Base-by-base conservation (phyloP, 768 basidiomycete species). In the Auriscalpium microsporum region DNA sequence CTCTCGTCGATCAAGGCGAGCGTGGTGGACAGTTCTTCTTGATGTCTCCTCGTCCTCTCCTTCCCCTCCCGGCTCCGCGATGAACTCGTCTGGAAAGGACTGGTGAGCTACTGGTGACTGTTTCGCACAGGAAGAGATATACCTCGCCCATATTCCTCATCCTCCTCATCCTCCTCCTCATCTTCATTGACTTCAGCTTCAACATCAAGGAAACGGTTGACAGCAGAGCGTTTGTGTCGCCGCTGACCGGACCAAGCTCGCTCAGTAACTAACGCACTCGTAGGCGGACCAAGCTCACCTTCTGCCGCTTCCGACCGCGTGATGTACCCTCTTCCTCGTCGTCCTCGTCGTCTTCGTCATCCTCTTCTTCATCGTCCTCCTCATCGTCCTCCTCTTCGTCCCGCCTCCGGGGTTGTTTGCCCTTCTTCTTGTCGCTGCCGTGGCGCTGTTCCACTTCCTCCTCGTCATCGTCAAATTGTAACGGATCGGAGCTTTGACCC, bases 121-220 rank as follows among this genome's bases (percentile, higher is more conserved):
- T 33, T 28, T 28, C 28, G 28, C 28, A 28, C 28, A 28, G 28
- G 28, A 28, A 33, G 45, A 3, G 23, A 62, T 74, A 71, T 10
- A 72, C 72, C 72, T 59, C 62, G 62, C 1, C 76, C 87, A 56
- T 78, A 80, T 53, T 90, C 90, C 17, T 88, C 87, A 3, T 89
- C 89, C 7, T 86, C 91, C 17, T 95, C 93, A 3, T 88, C 87
- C 23, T 97, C 96, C 37, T 96, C 95, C 4, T 97, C 96, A 17
- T 98, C 96, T 34, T 96, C 94, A 62, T 93, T 93, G 17, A 95
- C 94, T 67, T 93, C 92, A 53, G 93, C 94, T 73, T 95, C 92
- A 55, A 94, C 79, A 81, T 98, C 96, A 62, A 98, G 76, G 84
- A 94, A 99, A 60, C 86, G 84, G 67, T 82, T 88, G 23, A 81